Percentiles rank a stretch among this genome's conserved stretches.
Evolutionary conservation across 2,329 filamentous ascomycete genomes (phyloP).

Genomic region (Ophiostoma sp.): DNA sequence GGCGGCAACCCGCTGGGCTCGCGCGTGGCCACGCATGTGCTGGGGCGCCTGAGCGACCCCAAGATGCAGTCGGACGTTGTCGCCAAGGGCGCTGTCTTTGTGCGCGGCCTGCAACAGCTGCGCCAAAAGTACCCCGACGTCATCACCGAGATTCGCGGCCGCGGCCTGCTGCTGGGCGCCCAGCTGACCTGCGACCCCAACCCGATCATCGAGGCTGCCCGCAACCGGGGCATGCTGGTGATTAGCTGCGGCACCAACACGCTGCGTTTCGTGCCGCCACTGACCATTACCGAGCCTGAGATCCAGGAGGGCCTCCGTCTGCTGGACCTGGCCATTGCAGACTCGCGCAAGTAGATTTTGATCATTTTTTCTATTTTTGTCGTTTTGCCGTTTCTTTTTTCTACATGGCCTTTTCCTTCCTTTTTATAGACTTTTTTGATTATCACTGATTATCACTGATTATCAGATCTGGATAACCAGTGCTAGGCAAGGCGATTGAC

Average conservation of each 20-base stretch:
- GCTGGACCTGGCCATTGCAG: constrained; percentile 60
- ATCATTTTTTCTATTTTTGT: not conserved
- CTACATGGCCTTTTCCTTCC: not conserved
- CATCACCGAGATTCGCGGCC: constrained; percentile 73
- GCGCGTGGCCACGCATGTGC: constrained; percentile 79
- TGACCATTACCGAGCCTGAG: constrained; percentile 74
- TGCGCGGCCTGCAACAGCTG: constrained; percentile 44
- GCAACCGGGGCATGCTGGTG: constrained; percentile 80
- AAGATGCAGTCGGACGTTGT: constrained; percentile 65
- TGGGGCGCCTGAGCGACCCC: constrained; percentile 67
- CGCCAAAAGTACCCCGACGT: constrained; percentile 56
- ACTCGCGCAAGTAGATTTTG: constrained; percentile 31
- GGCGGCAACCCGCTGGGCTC: constrained; percentile 86
- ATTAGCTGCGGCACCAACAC: constrained; percentile 94
- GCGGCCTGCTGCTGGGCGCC: constrained; percentile 78
- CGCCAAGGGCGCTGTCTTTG: constrained; percentile 55
- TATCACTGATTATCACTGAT: not conserved
- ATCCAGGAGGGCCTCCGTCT: constrained; percentile 73
- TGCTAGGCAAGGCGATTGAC: too few relatives aligned
- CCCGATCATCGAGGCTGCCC: constrained; percentile 73
- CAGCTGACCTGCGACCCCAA: constrained; percentile 72
- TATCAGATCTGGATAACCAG: not conserved
- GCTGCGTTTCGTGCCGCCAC: constrained; percentile 80
- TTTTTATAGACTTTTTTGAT: not conserved
- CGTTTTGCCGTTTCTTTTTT: not conserved